Percentiles rank a stretch among this genome's conserved stretches.
Evolutionary conservation across 345 rosid species (phyloP).

Genomic region (Boechera stricta): DNA sequence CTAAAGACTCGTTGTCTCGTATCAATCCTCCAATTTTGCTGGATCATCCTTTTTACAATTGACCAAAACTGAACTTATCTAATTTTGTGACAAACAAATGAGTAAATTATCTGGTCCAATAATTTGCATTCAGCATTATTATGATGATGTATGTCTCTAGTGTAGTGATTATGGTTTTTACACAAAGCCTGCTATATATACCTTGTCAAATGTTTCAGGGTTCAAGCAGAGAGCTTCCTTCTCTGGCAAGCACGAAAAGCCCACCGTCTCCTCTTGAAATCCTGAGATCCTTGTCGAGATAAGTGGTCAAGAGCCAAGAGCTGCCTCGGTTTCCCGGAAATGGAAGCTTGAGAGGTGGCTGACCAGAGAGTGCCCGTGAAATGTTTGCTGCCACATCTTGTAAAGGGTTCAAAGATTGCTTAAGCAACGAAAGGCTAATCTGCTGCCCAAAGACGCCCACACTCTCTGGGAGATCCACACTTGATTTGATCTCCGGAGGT

Average conservation of each 20-base stretch:
- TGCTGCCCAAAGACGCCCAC: constrained; percentile 76
- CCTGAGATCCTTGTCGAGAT: constrained; percentile 84
- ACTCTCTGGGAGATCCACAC: constrained; percentile 71
- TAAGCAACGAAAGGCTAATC: constrained; percentile 66
- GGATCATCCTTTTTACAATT: neutral
- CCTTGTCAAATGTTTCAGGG: constrained; percentile 39
- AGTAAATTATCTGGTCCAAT: constrained; percentile 6
- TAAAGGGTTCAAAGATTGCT: constrained; percentile 76
- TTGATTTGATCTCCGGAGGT: constrained; percentile 86
- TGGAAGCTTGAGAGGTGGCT: constrained; percentile 81
- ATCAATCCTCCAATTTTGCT: neutral
- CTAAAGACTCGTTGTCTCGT: neutral
- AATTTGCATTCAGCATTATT: constrained; percentile 33
- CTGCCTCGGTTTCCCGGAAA: constrained; percentile 69
- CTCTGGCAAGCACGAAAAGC: constrained; percentile 85
- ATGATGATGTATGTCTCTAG: constrained; percentile 19
- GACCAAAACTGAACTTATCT: neutral
- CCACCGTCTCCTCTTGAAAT: constrained; percentile 98
- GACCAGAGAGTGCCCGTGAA: constrained; percentile 75
- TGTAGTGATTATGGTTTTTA: constrained; percentile 19
- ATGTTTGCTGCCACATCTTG: constrained; percentile 75
- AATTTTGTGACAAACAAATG: neutral
- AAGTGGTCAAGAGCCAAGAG: constrained; percentile 91
- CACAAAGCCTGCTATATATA: constrained; percentile 44
- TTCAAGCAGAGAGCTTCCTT: constrained; percentile 86